Base-by-base conservation (phyloP, 106 monocot genomes). In the Triglochin maritima region DNA sequence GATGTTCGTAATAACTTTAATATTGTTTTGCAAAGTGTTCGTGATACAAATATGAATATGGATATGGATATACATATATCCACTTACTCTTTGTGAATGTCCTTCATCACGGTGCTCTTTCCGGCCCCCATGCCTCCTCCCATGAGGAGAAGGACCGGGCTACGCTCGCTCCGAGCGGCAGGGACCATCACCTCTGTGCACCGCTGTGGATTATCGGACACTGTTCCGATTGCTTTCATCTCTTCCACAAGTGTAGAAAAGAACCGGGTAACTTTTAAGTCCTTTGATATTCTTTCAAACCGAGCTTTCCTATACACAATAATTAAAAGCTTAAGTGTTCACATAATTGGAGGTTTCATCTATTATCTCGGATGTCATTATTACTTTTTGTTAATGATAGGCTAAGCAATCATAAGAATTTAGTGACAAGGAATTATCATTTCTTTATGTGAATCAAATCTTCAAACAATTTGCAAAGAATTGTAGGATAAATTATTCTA, bases 91-190 rank as follows among this genome's bases (percentile, higher is more conserved):
- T 85, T 80, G 13, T 85, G 69, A 57, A 95, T 85, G 61, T 95
- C 83, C 58, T 95, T 83, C 60, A 91, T 83, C 44, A 96, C 88
- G 3, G 90, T 96, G 81, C 90, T 96, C 79, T 96, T 90, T 50
- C 87, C 90, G 4, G 95, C 95, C 0, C 95, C 95, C 90, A 91
- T 96, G 2, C 95, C 95, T 10, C 95, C 95, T 14, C 91, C 87
- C 95, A 96, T 91, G 48, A 96, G 68, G 6, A 96, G 85, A 49
- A 96, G 87, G 11, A 96, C 88, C 5, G 95, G 90, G 76, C 90
- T 90, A 60, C 95, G 81, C 46, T 88, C 85, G 8, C 75, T 63
- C 49, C 71, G 87, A 4, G 82, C 87, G 4, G 80, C 87, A 16
- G 95, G 95, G 59, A 91, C 80, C 95, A 96, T 91, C 63, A 88